Conservation (phyloP, 2,329 filamentous ascomycete genomes). For the Pestalotiopsis sp. region DNA sequence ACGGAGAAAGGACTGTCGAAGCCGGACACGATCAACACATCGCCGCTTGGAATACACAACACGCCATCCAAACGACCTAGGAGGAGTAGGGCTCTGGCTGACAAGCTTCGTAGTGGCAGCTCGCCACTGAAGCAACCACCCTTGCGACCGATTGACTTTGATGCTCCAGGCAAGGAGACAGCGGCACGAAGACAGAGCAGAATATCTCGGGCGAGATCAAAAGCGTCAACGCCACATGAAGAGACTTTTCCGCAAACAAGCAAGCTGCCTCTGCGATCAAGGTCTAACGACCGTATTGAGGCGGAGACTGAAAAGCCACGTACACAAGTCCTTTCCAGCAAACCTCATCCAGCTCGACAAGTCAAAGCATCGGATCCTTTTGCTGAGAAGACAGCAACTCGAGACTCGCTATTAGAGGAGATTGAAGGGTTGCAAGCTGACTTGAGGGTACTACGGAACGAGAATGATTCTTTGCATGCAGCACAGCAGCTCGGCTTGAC, state of each 20-base stretch:
- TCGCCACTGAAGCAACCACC: conserved; percentile 54
- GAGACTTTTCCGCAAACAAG: not conserved
- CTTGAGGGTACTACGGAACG: conserved; percentile 56
- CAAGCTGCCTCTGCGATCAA: not conserved
- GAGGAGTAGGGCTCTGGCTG: conserved; percentile 41
- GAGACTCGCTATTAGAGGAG: conserved; percentile 57
- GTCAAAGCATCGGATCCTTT: conserved; percentile 44
- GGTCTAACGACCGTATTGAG: not conserved
- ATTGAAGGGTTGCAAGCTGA: conserved; percentile 61
- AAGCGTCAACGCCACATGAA: conserved; percentile 12
- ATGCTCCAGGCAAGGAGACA: conserved; percentile 16
- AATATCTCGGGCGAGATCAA: not conserved
- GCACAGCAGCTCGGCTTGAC: conserved; percentile 30
- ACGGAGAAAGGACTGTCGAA: conserved; percentile 51
- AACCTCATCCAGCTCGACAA: conserved; percentile 41
- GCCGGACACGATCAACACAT: conserved; percentile 52
- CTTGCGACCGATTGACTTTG: conserved; percentile 27
- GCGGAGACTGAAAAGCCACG: not conserved
- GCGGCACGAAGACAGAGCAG: not conserved
- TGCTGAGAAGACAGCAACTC: conserved; percentile 51
- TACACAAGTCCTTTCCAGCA: not conserved
- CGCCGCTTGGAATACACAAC: conserved; percentile 61
- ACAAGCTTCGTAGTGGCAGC: conserved; percentile 38
- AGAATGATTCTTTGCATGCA: conserved; percentile 58
- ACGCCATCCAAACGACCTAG: conserved; percentile 55